Conservation (phyloP, 768 basidiomycete species). For the Cystofilobasidium bisporidii region DNA sequence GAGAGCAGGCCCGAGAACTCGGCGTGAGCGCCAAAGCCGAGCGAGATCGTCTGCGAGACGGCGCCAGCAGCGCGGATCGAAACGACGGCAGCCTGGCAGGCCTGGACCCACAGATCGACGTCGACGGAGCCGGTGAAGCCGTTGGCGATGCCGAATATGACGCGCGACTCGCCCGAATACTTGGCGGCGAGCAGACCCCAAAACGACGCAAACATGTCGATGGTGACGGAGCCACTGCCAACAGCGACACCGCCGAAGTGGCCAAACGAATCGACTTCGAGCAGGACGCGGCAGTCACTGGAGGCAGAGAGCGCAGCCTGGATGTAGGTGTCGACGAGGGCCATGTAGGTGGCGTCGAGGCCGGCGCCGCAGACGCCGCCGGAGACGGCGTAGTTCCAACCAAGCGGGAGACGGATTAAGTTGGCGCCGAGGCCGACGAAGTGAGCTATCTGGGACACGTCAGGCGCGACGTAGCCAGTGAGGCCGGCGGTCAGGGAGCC, state of each 20-base stretch:
- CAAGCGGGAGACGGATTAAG: conserved; percentile 9
- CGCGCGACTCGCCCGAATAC: background rate
- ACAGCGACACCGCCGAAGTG: conserved; percentile 1
- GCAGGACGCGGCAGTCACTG: conserved; percentile 45
- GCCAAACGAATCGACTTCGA: conserved; percentile 46
- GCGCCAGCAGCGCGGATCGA: background rate
- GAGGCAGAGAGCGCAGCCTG: conserved; percentile 47
- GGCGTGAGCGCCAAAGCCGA: conserved; percentile 1
- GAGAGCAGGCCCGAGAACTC: background rate
- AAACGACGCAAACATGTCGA: background rate
- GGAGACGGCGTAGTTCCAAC: conserved; percentile 10
- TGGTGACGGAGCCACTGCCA: background rate
- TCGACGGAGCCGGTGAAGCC: background rate
- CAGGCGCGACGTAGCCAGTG: background rate
- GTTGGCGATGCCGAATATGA: background rate
- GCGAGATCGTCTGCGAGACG: background rate
- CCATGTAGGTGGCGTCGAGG: conserved; percentile 12
- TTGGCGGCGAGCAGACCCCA: background rate
- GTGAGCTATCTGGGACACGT: conserved; percentile 6
- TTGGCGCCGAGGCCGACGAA: conserved; percentile 11
- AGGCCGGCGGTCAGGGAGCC: background rate
- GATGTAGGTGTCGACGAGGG: conserved; percentile 44
- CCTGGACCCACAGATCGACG: background rate
- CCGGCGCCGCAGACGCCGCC: background rate
- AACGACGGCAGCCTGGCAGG: conserved; percentile 1